These are phyloP conservation scores for Camelina neglecta DNA, from an alignment of 345 rosid genomes.

Conservation along the genomic window DNA sequence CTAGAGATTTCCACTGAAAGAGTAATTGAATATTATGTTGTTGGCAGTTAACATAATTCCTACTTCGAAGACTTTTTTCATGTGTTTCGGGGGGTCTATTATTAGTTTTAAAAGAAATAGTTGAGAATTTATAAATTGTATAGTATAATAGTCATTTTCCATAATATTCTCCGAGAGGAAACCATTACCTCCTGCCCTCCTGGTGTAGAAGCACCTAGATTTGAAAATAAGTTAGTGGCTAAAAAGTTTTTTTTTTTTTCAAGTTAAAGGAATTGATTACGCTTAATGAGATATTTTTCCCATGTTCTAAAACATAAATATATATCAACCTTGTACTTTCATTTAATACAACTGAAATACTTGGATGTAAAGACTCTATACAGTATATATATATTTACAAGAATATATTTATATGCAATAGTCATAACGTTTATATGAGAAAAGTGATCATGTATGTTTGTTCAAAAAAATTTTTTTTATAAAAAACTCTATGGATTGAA, in stretches of 20 bases:
- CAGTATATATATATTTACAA: background rate
- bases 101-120: background rate
- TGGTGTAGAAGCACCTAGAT: conserved; percentile 2
- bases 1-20: conserved; percentile 24
- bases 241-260: background rate
- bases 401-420: background rate
- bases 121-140: background rate
- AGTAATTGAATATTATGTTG: conserved; percentile 17
- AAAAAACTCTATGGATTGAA: background rate
- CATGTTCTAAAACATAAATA: background rate
- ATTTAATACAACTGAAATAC: background rate
- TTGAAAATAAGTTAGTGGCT: conserved; percentile 7
- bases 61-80: conserved; percentile 31
- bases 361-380: background rate
- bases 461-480: too few relatives aligned
- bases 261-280: background rate
- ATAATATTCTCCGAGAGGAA: background rate
- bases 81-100: conserved; percentile 20
- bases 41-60: conserved; percentile 34
- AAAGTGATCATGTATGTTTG: background rate
- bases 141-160: conserved; percentile 2
- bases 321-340: background rate
- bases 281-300: background rate
- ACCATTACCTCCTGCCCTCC: background rate
- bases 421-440: too few relatives aligned